These are phyloP conservation scores for Mycena galericulata DNA, from an alignment of 768 basidiomycete species.

Conservation along the genomic window DNA sequence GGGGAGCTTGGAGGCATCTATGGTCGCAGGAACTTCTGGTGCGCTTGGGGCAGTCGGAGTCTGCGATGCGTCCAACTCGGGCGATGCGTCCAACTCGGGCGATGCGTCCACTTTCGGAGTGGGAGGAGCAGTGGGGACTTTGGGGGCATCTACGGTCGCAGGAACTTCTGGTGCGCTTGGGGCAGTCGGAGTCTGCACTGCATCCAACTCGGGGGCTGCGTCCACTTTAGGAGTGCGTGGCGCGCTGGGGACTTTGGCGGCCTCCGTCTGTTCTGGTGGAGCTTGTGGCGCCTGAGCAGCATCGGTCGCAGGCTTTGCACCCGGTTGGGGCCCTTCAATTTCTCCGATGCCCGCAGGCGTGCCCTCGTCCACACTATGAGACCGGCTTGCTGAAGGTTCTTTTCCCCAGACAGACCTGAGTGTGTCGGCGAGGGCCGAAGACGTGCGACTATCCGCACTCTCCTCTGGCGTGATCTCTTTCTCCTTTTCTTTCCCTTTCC, in stretches of 20 bases:
- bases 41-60: slow-evolving; percentile 3
- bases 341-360: slow-evolving; percentile 28
- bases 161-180: not conserved
- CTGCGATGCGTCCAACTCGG: not conserved
- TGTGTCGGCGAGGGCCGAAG: slow-evolving; percentile 53
- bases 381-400: slow-evolving; percentile 42
- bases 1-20: no score
- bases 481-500: slow-evolving; percentile 43
- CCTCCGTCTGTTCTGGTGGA: not conserved
- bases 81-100: no score
- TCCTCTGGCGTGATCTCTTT: slow-evolving; percentile 42
- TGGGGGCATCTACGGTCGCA: no score
- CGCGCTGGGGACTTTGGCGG: slow-evolving; percentile 6
- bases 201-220: slow-evolving; percentile 1
- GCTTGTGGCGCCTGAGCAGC: slow-evolving; percentile 20
- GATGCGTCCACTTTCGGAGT: slow-evolving; percentile 17
- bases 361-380: slow-evolving; percentile 30
- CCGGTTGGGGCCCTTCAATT: not conserved
- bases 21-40: not conserved
- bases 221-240: no score
- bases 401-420: slow-evolving; percentile 64
- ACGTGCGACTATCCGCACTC: slow-evolving; percentile 50
- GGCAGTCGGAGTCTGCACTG: slow-evolving; percentile 1
- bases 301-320: slow-evolving; percentile 1
- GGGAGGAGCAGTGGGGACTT: no score